These are phyloP conservation scores for Peronospora farinosa DNA, from an alignment of 352 stramenopile genomes.

Conservation along the genomic window DNA sequence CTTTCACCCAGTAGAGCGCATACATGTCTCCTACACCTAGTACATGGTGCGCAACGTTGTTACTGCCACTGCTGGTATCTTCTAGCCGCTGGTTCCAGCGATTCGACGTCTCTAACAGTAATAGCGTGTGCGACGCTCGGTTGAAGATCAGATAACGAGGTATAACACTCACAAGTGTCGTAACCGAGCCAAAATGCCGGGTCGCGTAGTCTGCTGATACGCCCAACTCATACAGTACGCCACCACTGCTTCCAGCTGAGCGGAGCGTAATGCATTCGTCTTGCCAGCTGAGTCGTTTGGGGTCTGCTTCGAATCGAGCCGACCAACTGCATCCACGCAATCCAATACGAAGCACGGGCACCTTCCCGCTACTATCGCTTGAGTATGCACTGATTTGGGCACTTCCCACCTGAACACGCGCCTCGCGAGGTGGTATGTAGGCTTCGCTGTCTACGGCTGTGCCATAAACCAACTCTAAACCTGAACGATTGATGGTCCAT, in stretches of 20 bases:
- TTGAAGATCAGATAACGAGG: slow-evolving; percentile 77
- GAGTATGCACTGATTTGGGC: slow-evolving; percentile 74
- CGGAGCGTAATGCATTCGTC: slow-evolving; percentile 70
- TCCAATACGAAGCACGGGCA: slow-evolving; percentile 50
- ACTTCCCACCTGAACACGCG: slow-evolving; percentile 62
- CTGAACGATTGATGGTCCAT: slow-evolving; percentile 81
- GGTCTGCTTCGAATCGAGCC: slow-evolving; percentile 61
- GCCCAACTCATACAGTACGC: slow-evolving; percentile 74
- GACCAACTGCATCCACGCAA: slow-evolving; percentile 62
- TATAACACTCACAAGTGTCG: slow-evolving; percentile 78
- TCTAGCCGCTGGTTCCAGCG: slow-evolving; percentile 25
- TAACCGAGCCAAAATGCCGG: slow-evolving; percentile 75
- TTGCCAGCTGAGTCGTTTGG: slow-evolving; percentile 72
- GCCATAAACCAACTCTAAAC: slow-evolving; percentile 64
- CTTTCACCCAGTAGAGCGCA: slow-evolving; percentile 70
- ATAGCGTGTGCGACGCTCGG: slow-evolving; percentile 49
- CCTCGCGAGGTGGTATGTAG: slow-evolving; percentile 47
- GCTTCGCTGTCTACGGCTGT: slow-evolving; percentile 56
- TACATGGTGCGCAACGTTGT: slow-evolving; percentile 66
- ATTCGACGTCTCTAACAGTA: slow-evolving; percentile 46
- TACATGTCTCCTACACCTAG: slow-evolving; percentile 65
- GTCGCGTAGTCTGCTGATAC: slow-evolving; percentile 78
- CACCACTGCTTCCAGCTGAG: slow-evolving; percentile 24
- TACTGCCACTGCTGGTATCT: slow-evolving; percentile 22
- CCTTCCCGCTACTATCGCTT: slow-evolving; percentile 25